These are phyloP conservation scores for Colletotrichum navitas DNA, from an alignment of 2,329 filamentous ascomycete genomes.

Conservation along the genomic window DNA sequence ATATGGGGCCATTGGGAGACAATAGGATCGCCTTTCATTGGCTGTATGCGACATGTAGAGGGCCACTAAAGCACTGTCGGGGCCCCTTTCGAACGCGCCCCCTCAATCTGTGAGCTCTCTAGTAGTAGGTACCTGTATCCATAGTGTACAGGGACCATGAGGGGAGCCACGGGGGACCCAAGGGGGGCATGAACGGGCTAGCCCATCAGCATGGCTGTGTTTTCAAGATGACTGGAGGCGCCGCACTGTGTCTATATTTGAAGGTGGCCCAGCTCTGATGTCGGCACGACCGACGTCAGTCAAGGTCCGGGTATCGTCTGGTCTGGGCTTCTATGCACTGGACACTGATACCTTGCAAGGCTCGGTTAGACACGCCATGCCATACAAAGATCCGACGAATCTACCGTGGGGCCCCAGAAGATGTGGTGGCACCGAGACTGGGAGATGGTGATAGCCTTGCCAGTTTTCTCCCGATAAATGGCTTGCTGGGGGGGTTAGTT, in stretches of 20 bases:
- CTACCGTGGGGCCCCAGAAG: background rate
- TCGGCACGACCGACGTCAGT: background rate
- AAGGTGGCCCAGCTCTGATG: conserved; percentile 33
- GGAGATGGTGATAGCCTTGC: background rate
- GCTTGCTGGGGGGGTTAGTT: too few species aligned
- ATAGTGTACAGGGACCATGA: background rate
- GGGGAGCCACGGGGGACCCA: background rate
- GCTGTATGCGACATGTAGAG: background rate
- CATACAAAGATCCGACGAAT: background rate
- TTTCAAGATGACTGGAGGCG: background rate
- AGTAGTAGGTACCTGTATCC: too few species aligned
- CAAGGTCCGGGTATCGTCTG: background rate
- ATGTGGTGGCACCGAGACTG: background rate
- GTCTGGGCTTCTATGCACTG: conserved; percentile 10
- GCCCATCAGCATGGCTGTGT: conserved; percentile 4
- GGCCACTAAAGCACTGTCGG: background rate
- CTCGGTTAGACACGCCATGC: background rate
- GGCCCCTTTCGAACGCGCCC: background rate
- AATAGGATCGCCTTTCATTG: conserved; percentile 10
- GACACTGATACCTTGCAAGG: background rate
- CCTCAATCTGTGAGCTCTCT: background rate
- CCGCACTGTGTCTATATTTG: conserved; percentile 29
- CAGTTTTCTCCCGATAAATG: background rate
- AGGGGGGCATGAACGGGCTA: background rate
- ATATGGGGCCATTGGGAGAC: background rate